A percentile compares a stretch with the other conserved stretches of the same genome.
Evolutionary conservation across 1,284 basidiomycete genomes (phyloP).

Genomic region (Inonotus obliquus): DNA sequence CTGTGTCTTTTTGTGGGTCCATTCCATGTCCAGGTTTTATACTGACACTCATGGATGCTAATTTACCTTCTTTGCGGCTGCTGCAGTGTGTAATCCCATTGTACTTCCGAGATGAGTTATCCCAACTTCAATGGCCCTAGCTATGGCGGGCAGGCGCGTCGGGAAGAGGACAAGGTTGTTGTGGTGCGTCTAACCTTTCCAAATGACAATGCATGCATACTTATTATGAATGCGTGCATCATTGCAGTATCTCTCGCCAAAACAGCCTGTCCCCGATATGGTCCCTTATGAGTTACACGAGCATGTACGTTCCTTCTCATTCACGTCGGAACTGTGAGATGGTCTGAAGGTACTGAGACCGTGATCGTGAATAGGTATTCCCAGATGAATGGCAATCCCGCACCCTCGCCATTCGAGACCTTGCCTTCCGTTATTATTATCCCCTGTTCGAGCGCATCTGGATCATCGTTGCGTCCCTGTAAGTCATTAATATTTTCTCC

Average conservation of each 20-base stretch:
- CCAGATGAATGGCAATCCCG: conserved; percentile 43
- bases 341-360: neutral
- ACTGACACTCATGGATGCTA: neutral
- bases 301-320: conserved; percentile 23
- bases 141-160: conserved; percentile 6
- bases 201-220: neutral
- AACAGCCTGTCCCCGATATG: conserved; percentile 25
- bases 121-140: conserved; percentile 13
- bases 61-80: neutral
- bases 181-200: conserved; percentile 3
- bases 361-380: conserved; percentile 32
- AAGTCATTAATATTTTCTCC: conserved; percentile 21
- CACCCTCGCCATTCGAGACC: conserved; percentile 34
- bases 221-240: neutral
- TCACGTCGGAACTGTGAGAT: neutral
- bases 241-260: conserved; percentile 31
- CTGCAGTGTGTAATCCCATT: neutral
- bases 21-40: neutral
- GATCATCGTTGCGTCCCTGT: conserved; percentile 39
- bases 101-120: conserved; percentile 7
- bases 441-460: conserved; percentile 44
- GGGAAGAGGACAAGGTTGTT: conserved; percentile 13
- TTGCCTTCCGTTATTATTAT: conserved; percentile 40
- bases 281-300: conserved; percentile 34
- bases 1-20: neutral